phyloP scores from a whole-genome alignment of 78 protist species.

The Isochrysis galbana region DNA sequence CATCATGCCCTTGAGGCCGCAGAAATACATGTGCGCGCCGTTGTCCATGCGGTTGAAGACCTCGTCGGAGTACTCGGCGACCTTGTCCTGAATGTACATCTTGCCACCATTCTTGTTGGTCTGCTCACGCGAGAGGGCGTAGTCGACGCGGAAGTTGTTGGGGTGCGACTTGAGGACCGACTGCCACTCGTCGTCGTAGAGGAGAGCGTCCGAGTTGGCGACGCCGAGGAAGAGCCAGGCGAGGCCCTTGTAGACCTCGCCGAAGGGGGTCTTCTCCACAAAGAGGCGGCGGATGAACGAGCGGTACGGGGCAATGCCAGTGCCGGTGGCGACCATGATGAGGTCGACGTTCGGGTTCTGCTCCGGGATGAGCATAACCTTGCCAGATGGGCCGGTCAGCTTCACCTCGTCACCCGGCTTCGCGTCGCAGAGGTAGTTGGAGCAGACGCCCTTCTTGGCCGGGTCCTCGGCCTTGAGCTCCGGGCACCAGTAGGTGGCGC shows the following conservation, averaged over 20 bases:
- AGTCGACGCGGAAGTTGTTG: conserved; percentile 34
- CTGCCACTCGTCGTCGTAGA: conserved; percentile 53
- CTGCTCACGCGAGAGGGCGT: conserved; percentile 51
- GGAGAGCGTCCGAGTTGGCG: conserved; percentile 50
- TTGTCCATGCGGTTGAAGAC: neutral
- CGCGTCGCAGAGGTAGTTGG: conserved; percentile 57
- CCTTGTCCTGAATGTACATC: conserved; percentile 46
- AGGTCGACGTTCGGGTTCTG: conserved; percentile 24
- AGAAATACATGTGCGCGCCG: conserved; percentile 54
- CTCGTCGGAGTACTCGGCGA: conserved; percentile 35
- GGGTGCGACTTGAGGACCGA: conserved; percentile 24
- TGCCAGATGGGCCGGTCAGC: conserved; percentile 57
- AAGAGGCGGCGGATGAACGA: conserved; percentile 58
- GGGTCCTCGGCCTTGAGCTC: conserved; percentile 51
- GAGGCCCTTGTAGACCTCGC: conserved; percentile 27
- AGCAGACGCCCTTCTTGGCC: conserved; percentile 63
- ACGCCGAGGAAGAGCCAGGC: conserved; percentile 65
- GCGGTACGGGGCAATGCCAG: conserved; percentile 60
- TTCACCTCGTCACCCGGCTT: conserved; percentile 38
- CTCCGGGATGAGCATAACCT: conserved; percentile 58
- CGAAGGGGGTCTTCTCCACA: conserved; percentile 43
- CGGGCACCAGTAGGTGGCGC: conserved; percentile 54
- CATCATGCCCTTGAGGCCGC: conserved; percentile 59
- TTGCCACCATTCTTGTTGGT: conserved; percentile 23
- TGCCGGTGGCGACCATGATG: conserved; percentile 61